Evolutionary conservation across 176 grass and related monocot genomes (phyloP).

Genomic region (Aegilops sharonensis): DNA sequence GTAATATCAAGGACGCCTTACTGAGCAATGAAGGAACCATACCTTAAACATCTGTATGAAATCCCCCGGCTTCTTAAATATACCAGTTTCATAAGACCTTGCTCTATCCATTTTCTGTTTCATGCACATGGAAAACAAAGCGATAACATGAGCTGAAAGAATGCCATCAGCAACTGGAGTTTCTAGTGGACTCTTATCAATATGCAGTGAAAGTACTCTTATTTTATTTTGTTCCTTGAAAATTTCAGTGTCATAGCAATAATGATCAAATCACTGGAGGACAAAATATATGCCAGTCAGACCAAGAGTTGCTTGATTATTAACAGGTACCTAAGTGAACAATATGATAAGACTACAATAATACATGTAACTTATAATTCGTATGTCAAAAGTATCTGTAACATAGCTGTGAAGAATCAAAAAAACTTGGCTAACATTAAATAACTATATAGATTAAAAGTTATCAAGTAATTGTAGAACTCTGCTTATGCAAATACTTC

Average conservation of each 20-base stretch:
- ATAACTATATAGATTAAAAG: not conserved
- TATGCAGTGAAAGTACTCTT: not conserved
- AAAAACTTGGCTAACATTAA: not conserved
- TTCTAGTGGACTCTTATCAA: not conserved
- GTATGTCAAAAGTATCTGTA: not conserved
- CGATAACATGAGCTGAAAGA: conserved; percentile 14
- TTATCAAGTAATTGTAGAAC: not conserved
- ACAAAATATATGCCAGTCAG: not conserved
- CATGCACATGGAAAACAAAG: conserved; percentile 31
- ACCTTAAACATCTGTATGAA: conserved; percentile 99
- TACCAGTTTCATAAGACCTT: conserved; percentile 80
- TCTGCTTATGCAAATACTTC: conserved; percentile 16
- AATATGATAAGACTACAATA: not conserved
- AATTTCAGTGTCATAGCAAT: conserved; percentile 14
- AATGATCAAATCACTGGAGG: not conserved
- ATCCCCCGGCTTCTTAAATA: conserved; percentile 89
- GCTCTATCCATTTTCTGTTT: conserved; percentile 94
- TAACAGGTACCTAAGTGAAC: not conserved
- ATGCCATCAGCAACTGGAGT: not conserved
- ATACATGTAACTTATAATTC: not conserved
- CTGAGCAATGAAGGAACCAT: conserved; percentile 12
- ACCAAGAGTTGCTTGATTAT: conserved; percentile 1
- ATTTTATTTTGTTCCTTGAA: not conserved
- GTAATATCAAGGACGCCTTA: conserved; percentile 21
- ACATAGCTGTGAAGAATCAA: not conserved